Evolutionary conservation across 2,329 filamentous ascomycete genomes (phyloP).

Genomic region (Cladosporium sp.): DNA sequence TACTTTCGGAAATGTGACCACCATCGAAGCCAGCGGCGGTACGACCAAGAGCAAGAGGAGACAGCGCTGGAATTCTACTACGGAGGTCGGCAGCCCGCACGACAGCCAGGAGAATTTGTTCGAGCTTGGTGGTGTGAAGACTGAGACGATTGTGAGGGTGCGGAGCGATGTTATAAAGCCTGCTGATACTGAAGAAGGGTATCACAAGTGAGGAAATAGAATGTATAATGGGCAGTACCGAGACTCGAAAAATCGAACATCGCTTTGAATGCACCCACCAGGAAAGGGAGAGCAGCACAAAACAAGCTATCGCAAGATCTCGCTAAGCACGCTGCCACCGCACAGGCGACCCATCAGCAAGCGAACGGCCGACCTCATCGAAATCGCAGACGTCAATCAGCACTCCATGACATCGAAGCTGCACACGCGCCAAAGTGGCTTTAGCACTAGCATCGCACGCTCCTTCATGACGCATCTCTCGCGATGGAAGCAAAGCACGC

Average conservation of each 20-base stretch:
- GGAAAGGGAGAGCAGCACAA: background rate
- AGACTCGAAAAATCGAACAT: background rate
- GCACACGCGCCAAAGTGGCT: background rate
- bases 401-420: background rate
- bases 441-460: background rate
- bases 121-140: background rate
- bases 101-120: slow-evolving; percentile 15
- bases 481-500: background rate
- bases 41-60: background rate
- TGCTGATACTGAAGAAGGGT: background rate
- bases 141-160: slow-evolving; percentile 16
- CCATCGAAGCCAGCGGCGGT: slow-evolving; percentile 23
- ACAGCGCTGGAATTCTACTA: slow-evolving; percentile 3
- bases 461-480: background rate
- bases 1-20: slow-evolving; percentile 29
- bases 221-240: background rate
- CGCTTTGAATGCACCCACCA: background rate
- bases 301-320: background rate
- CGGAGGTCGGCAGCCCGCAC: background rate
- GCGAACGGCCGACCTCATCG: background rate
- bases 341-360: background rate
- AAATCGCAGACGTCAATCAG: background rate
- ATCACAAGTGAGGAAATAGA: background rate
- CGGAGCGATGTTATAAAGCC: background rate
- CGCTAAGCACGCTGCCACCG: background rate